Conservation (phyloP, 2,329 filamentous ascomycete genomes). For the Aureobasidium vineae region DNA sequence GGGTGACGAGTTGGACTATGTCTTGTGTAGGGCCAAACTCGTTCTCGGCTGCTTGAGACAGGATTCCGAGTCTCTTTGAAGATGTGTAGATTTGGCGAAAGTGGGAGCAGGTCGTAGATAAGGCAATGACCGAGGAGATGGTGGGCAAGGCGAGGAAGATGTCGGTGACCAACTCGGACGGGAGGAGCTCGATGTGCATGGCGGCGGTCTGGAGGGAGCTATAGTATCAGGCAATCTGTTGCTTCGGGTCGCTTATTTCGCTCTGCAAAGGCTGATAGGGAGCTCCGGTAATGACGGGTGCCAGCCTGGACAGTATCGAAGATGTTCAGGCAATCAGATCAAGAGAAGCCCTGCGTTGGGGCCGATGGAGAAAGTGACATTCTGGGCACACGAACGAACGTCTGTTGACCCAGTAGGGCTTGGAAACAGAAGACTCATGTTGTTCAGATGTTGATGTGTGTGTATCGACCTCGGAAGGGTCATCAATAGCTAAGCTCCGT, state of each 20-base stretch:
- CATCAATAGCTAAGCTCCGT: slow-evolving; percentile 7
- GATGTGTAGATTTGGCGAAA: slow-evolving; percentile 54
- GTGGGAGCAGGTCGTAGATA: slow-evolving; percentile 56
- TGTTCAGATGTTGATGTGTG: neutral
- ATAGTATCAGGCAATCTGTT: neutral
- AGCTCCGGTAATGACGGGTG: neutral
- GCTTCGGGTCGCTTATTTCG: neutral
- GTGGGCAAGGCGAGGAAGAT: slow-evolving; percentile 55
- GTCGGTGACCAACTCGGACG: slow-evolving; percentile 59
- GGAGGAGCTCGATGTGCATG: slow-evolving; percentile 57
- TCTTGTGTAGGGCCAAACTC: slow-evolving; percentile 60
- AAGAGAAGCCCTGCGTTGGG: slow-evolving; percentile 54
- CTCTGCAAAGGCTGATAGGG: neutral
- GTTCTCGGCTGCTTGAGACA: slow-evolving; percentile 53
- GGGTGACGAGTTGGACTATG: slow-evolving; percentile 59
- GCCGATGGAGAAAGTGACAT: slow-evolving; percentile 43
- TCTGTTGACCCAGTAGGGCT: slow-evolving; percentile 7
- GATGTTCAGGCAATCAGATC: slow-evolving; percentile 40
- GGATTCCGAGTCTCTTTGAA: slow-evolving; percentile 55
- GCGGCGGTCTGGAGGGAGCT: neutral
- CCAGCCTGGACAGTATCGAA: neutral
- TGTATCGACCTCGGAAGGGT: slow-evolving; percentile 2
- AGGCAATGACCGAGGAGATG: slow-evolving; percentile 54
- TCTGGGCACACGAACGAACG: neutral
- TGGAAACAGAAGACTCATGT: slow-evolving; percentile 1